Evolutionary conservation across 768 basidiomycete genomes (phyloP).

Genomic region (Rhizopogon sp.): DNA sequence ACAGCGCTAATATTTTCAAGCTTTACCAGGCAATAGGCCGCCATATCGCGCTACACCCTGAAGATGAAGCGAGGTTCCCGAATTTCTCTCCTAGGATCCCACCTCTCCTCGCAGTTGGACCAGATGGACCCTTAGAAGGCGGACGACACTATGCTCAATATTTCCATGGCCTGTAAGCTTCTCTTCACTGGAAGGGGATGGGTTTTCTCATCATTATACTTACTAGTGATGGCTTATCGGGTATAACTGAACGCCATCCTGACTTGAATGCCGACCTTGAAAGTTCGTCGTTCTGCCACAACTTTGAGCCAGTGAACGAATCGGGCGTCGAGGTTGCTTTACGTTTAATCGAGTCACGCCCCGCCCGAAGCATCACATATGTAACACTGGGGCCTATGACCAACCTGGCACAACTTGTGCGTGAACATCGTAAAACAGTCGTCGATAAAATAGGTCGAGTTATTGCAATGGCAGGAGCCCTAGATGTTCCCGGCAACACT

Average conservation of each 20-base stretch:
- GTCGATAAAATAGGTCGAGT: slow-evolving; percentile 63
- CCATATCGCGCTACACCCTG: slow-evolving; percentile 53
- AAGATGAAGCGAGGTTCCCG: slow-evolving; percentile 51
- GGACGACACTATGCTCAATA: slow-evolving; percentile 72
- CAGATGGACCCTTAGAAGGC: slow-evolving; percentile 63
- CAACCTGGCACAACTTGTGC: slow-evolving; percentile 67
- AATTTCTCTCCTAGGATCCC: slow-evolving; percentile 49
- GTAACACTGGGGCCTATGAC: slow-evolving; percentile 76
- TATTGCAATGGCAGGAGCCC: slow-evolving; percentile 88
- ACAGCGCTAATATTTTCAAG: slow-evolving; percentile 70
- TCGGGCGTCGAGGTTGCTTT: slow-evolving; percentile 51
- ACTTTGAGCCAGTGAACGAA: slow-evolving; percentile 41
- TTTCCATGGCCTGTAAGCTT: slow-evolving; percentile 71
- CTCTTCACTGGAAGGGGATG: not conserved
- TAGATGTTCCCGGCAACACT: slow-evolving; percentile 89
- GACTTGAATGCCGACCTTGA: slow-evolving; percentile 40
- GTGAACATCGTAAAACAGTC: slow-evolving; percentile 47
- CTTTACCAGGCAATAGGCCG: slow-evolving; percentile 62
- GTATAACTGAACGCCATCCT: slow-evolving; percentile 58
- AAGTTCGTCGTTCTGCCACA: slow-evolving; percentile 28
- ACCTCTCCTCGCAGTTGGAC: slow-evolving; percentile 63
- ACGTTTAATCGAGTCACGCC: slow-evolving; percentile 46
- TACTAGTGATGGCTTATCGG: slow-evolving; percentile 63
- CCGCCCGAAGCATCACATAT: slow-evolving; percentile 58
- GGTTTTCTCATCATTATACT: slow-evolving; percentile 2